phyloP scores from a whole-genome alignment of 257 asterid genomes.

The Lavandula angustifolia region DNA sequence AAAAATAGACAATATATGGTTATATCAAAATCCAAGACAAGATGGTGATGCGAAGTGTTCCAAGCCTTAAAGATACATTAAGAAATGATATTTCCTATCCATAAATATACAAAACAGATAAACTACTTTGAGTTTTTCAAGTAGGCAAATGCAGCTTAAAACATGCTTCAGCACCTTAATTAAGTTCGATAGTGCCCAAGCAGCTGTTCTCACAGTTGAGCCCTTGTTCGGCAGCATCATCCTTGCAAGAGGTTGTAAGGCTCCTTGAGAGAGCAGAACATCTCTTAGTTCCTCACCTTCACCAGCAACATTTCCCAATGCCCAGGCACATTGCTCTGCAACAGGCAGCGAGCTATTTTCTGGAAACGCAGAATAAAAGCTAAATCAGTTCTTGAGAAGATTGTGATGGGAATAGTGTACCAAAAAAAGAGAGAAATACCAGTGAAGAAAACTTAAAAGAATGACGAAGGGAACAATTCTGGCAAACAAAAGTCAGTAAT shows the following conservation, averaged over 20 bases:
- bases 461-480: slow-evolving; percentile 11
- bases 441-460: slow-evolving; percentile 13
- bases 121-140: slow-evolving; percentile 7
- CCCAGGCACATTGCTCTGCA: slow-evolving; percentile 99
- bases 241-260: slow-evolving; percentile 83
- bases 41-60: not conserved
- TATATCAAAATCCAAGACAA: slow-evolving; percentile 10
- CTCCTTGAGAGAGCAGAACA: slow-evolving; percentile 85
- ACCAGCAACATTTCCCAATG: slow-evolving; percentile 96
- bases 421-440: not conserved
- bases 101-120: slow-evolving; percentile 1
- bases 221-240: slow-evolving; percentile 92
- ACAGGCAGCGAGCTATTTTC: slow-evolving; percentile 86
- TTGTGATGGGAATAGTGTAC: not conserved
- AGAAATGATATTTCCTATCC: not conserved
- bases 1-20: not conserved
- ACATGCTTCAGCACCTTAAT: slow-evolving; percentile 63
- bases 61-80: slow-evolving; percentile 3
- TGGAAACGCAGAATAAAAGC: slow-evolving; percentile 28
- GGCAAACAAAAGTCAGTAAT: not conserved
- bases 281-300: slow-evolving; percentile 90
- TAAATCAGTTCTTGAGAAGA: slow-evolving; percentile 16
- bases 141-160: slow-evolving; percentile 14
- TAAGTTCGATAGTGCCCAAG: slow-evolving; percentile 96
- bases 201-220: slow-evolving; percentile 98